phyloP scores from a whole-genome alignment of 139 green algal species.

The Auxenochlorella pyrenoidosa region DNA sequence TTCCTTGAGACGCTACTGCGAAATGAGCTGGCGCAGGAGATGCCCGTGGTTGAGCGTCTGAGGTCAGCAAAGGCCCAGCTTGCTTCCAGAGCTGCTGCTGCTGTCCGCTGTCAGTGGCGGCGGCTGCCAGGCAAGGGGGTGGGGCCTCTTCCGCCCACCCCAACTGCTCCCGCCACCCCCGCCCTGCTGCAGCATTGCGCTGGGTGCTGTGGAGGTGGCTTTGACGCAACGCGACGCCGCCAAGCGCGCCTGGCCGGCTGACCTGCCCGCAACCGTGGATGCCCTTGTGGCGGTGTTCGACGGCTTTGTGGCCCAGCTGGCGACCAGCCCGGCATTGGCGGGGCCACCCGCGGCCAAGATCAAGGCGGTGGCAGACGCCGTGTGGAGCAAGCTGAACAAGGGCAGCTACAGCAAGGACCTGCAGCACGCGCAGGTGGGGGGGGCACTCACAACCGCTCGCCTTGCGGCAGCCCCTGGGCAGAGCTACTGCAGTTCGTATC shows the following conservation, averaged over 20 bases:
- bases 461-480: too few relatives aligned
- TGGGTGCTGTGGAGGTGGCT: constrained; percentile 38
- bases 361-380: constrained; percentile 49
- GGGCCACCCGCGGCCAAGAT: constrained; percentile 35
- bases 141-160: neutral
- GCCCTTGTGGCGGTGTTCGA: neutral
- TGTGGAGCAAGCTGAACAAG: constrained; percentile 53
- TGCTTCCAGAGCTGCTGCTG: neutral
- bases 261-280: neutral
- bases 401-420: constrained; percentile 53
- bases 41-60: neutral
- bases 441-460: too few relatives aligned
- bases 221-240: constrained; percentile 35
- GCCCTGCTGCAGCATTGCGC: constrained; percentile 21
- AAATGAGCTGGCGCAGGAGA: neutral
- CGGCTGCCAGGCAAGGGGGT: neutral
- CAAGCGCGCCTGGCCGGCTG: constrained; percentile 6
- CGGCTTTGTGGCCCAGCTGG: neutral
- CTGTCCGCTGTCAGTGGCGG: neutral
- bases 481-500: too few relatives aligned
- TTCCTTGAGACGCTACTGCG: constrained; percentile 1
- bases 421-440: constrained; percentile 50
- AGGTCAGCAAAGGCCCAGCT: neutral
- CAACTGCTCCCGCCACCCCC: neutral
- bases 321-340: neutral